These are phyloP conservation scores for grape (Vitis vinifera) DNA, from an alignment of 164 flowering plant genomes.

Conservation along the genomic window ASM3070453v1 NC_081814.1:1878501-1879000, in stretches of 20 bases:
- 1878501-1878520: conserved; percentile 86
- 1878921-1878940: neutral
- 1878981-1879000: no score
- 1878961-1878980: no score
- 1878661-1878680: conserved; percentile 50
- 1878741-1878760: neutral
- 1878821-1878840: neutral
- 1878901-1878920: conserved; percentile 40
- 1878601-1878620: neutral
- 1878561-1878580: conserved; percentile 18
- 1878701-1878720: neutral
- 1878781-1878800: no score
- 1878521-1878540: conserved; percentile 38
- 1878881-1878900: conserved; percentile 42
- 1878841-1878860: neutral
- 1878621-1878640: no score
- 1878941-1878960: neutral
- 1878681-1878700: conserved; percentile 42
- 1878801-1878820: no score
- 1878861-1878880: conserved; percentile 5
- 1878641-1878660: conserved; percentile 12
- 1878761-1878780: no score
- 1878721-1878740: neutral
- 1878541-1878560: neutral
- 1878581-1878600: neutral